Evolutionary conservation across 176 grass and related monocot species (phyloP), one percentile per base, ranked within the genome.

Genomic region (Guadua angustifolia): DNA sequence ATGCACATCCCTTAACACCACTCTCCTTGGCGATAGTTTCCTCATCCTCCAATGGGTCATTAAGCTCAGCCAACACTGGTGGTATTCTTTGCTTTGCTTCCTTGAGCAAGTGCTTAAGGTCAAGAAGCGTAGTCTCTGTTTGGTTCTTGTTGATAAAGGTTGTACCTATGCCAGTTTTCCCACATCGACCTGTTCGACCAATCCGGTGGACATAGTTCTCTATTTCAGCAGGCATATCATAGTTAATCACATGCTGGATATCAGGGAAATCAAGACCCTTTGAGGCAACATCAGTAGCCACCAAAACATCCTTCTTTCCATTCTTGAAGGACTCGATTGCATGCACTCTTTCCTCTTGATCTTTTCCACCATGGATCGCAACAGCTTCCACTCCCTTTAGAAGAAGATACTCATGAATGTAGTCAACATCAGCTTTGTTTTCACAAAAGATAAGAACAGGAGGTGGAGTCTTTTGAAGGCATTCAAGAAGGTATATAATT

Each of bases 111-210:
- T 99, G 93, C 68, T 92, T 98, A 26, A 98, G 82, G 80, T 98
- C 95, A 19, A 98, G 91, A 38, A 98, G 87, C 1, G 93, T 93
- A 10, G 93, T 95, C 83, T 91, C 89, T 16, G 91, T 94, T 55
- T 99, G 96, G 51, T 94, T 99, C 91, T 94, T 99, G 88, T 95
- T 99, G 71, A 99, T 99, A 81, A 99, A 99, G 18, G 96, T 99
- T 12, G 96, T 95, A 36, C 93, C 96, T 85, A 95, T 90, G 19
- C 93, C 96, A 39, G 91, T 99, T 81, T 95, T 99, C 32, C 96
- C 93, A 4, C 93, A 99, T 55, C 93, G 83, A 56, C 96, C 96
- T 2, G 93, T 99, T 89, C 96, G 93, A 64, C 96, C 96, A 39
- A 98, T 98, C 64, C 96, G 84, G 65, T 98, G 96, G 44, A 95